phyloP scores from a whole-genome alignment of 768 basidiomycete species.

The Tulasnella sp. region DNA sequence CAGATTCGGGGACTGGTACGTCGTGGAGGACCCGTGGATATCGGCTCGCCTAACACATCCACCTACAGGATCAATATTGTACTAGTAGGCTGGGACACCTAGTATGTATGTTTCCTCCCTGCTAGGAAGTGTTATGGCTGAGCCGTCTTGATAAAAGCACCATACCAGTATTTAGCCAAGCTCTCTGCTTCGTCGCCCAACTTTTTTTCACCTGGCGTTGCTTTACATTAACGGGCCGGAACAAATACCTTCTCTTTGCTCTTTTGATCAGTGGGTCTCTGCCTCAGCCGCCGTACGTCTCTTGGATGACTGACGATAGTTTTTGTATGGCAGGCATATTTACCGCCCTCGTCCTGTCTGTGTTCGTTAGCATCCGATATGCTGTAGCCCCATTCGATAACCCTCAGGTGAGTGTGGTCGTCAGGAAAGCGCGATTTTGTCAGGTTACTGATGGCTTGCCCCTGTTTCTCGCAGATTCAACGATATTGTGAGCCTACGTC shows the following conservation, averaged over 20 bases:
- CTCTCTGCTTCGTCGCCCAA: neutral
- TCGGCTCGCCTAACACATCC: neutral
- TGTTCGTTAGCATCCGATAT: neutral
- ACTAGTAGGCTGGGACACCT: neutral
- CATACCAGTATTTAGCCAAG: neutral
- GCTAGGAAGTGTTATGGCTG: neutral
- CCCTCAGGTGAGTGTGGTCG: neutral
- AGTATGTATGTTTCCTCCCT: neutral
- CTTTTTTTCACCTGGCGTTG: conserved; percentile 3
- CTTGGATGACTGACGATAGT: neutral
- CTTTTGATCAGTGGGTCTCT: neutral
- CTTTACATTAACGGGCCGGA: neutral
- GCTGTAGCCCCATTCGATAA: neutral
- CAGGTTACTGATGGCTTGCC: neutral
- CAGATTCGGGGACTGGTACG: conserved; percentile 10
- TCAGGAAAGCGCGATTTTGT: neutral
- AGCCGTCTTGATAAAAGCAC: neutral
- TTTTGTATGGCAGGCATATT: neutral
- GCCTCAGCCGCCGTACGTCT: neutral
- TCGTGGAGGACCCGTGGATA: neutral
- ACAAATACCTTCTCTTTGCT: neutral
- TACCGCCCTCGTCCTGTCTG: neutral
- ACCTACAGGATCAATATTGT: neutral
- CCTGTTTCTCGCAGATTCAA: neutral
- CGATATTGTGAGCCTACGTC: neutral